Conservation (phyloP, 495 filamentous ascomycete genomes). For the Usnea hakonensis region DNA sequence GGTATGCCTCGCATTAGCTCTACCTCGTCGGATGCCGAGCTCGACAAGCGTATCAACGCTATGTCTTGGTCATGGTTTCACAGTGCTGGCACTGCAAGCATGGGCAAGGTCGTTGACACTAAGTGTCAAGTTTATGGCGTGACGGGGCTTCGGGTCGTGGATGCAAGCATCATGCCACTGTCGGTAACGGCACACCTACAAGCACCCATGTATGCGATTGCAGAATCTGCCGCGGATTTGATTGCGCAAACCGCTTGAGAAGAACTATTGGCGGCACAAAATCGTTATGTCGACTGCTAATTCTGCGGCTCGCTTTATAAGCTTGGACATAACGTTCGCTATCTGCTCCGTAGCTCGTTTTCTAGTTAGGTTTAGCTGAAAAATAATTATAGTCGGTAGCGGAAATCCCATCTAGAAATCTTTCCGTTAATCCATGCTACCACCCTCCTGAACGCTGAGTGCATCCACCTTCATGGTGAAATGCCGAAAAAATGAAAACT, state of each 20-base stretch:
- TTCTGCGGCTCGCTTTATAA: too few relatives aligned
- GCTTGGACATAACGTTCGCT: too few relatives aligned
- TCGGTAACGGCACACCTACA: conserved; percentile 21
- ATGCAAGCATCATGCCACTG: conserved; percentile 26
- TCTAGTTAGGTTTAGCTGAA: too few relatives aligned
- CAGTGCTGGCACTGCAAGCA: neutral
- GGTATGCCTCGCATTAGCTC: neutral
- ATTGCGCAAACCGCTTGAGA: neutral
- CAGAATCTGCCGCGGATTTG: conserved; percentile 25
- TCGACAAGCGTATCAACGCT: neutral
- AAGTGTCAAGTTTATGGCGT: conserved; percentile 22
- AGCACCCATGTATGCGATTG: conserved; percentile 25
- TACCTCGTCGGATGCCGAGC: conserved; percentile 2
- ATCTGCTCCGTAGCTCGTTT: too few relatives aligned
- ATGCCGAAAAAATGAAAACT: too few relatives aligned
- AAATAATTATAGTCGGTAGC: too few relatives aligned
- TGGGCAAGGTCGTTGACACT: conserved; percentile 27
- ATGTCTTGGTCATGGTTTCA: conserved; percentile 7
- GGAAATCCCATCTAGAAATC: too few relatives aligned
- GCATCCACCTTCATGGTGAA: too few relatives aligned
- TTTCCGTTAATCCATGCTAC: too few relatives aligned
- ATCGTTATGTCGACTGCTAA: neutral
- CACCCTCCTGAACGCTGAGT: too few relatives aligned
- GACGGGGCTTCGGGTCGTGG: conserved; percentile 23
- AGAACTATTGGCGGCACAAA: neutral